phyloP scores from a whole-genome alignment of 2,329 filamentous ascomycete species.

The Geosmithia putterillii region DNA sequence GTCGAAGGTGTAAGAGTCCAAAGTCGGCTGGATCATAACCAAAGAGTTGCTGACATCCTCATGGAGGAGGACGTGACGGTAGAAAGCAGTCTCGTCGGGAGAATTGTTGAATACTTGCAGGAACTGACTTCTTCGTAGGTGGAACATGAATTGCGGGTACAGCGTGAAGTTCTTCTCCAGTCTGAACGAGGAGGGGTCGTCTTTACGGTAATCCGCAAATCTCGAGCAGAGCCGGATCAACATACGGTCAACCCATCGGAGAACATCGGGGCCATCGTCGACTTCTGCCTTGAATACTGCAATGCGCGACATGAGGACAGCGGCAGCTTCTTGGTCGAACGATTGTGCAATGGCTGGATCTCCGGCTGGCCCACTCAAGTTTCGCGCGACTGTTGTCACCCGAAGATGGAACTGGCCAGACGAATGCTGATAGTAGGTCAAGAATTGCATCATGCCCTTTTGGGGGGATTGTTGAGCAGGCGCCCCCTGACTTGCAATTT shows the following conservation, averaged over 20 bases:
- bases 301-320: slow-evolving; percentile 97
- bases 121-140: slow-evolving; percentile 92
- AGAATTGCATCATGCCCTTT: slow-evolving; percentile 93
- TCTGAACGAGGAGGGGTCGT: slow-evolving; percentile 93
- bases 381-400: slow-evolving; percentile 86
- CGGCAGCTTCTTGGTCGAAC: slow-evolving; percentile 95
- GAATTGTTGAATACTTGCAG: slow-evolving; percentile 99
- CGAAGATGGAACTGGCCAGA: slow-evolving; percentile 92
- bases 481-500: slow-evolving; percentile 79
- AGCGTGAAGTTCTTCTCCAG: slow-evolving; percentile 98
- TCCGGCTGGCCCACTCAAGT: slow-evolving; percentile 83
- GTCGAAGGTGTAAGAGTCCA: slow-evolving; percentile 95
- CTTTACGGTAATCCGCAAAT: slow-evolving; percentile 96
- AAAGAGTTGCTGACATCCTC: slow-evolving; percentile 95
- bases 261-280: slow-evolving; percentile 94
- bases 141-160: slow-evolving; percentile 99
- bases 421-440: slow-evolving; percentile 97
- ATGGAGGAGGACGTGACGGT: slow-evolving; percentile 91
- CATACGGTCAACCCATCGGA: slow-evolving; percentile 98
- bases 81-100: slow-evolving; percentile 97
- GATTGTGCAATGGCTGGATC: slow-evolving; percentile 93
- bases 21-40: slow-evolving; percentile 96
- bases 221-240: slow-evolving; percentile 90
- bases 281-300: slow-evolving; percentile 98
- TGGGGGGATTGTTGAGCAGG: slow-evolving; percentile 79